A percentile compares a stretch with the other conserved stretches of the same genome.
Conservation (phyloP, 73 alveolate species). For the Uronychia setigera region DNA sequence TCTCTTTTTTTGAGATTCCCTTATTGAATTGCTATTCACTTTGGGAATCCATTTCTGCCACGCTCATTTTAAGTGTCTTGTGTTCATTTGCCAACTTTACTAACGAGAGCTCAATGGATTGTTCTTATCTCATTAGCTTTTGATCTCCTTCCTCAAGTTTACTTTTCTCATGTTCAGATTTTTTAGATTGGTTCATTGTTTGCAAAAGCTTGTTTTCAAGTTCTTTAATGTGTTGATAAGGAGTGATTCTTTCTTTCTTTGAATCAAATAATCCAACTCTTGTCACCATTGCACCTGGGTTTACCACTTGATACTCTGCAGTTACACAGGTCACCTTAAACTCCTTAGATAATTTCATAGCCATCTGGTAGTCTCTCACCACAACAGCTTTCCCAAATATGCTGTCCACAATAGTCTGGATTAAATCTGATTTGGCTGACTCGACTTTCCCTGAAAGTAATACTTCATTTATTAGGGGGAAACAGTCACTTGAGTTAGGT, state of each 20-base stretch:
- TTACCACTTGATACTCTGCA: conserved; percentile 80
- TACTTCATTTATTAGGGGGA: conserved; percentile 70
- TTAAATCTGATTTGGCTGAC: conserved; percentile 77
- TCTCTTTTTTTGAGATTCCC: not conserved
- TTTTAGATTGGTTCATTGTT: not conserved
- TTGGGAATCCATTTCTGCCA: not conserved
- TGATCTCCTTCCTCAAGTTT: not conserved
- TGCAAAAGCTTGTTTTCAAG: not conserved
- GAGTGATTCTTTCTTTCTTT: conserved; percentile 72
- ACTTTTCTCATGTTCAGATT: not conserved
- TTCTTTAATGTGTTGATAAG: conserved; percentile 45
- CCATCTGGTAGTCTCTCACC: conserved; percentile 78
- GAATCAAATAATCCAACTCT: conserved; percentile 86
- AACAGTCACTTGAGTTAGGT: conserved; percentile 66
- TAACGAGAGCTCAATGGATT: not conserved
- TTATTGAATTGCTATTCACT: not conserved
- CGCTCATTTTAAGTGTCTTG: not conserved
- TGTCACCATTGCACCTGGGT: conserved; percentile 90
- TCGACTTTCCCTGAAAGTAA: conserved; percentile 61
- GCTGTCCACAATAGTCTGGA: conserved; percentile 49
- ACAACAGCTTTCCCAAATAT: conserved; percentile 75
- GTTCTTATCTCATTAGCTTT: not conserved
- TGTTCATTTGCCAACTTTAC: not conserved
- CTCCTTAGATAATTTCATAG: conserved; percentile 84
- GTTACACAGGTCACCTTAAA: conserved; percentile 89